Evolutionary conservation across 257 asterid genomes (phyloP).

Genomic region (Galeopsis tetrahit): DNA sequence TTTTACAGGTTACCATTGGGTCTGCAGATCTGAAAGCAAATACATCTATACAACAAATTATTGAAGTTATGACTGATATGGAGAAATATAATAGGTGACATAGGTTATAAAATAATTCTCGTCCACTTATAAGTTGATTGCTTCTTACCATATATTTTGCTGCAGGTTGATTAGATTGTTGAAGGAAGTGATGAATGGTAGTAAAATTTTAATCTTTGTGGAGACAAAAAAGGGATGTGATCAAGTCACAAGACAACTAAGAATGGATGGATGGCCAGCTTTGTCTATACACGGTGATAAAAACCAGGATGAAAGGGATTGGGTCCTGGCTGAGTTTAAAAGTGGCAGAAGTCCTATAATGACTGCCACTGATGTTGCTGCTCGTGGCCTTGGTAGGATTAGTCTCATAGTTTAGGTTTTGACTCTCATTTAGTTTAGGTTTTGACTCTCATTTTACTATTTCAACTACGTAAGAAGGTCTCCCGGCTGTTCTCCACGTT

Average conservation of each 20-base stretch:
- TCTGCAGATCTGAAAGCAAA: slow-evolving; percentile 84
- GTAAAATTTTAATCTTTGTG: slow-evolving; percentile 78
- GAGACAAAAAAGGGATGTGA: slow-evolving; percentile 95
- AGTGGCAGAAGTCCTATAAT: slow-evolving; percentile 86
- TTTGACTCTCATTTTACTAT: slow-evolving; percentile 49
- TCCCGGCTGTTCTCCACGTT: slow-evolving; percentile 88
- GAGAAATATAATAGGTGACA: slow-evolving; percentile 90
- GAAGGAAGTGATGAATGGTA: slow-evolving; percentile 85
- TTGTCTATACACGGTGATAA: slow-evolving; percentile 93
- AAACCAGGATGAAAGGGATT: slow-evolving; percentile 91
- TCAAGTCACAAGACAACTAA: slow-evolving; percentile 81
- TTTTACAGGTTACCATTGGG: slow-evolving; percentile 74
- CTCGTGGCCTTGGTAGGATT: slow-evolving; percentile 99
- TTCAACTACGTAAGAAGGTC: slow-evolving; percentile 52
- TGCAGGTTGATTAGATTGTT: slow-evolving; percentile 78
- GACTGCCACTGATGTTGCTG: slow-evolving; percentile 99
- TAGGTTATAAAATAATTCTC: not conserved
- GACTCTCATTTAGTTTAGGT: slow-evolving; percentile 44
- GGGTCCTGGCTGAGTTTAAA: slow-evolving; percentile 91
- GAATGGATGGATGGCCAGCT: slow-evolving; percentile 98
- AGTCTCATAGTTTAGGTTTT: slow-evolving; percentile 61
- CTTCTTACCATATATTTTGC: slow-evolving; percentile 36
- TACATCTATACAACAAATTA: slow-evolving; percentile 74
- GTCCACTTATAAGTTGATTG: slow-evolving; percentile 19
- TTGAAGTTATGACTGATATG: slow-evolving; percentile 77